phyloP scores from a whole-genome alignment of 148 eudicot species.

The Spergularia bocconei region DNA sequence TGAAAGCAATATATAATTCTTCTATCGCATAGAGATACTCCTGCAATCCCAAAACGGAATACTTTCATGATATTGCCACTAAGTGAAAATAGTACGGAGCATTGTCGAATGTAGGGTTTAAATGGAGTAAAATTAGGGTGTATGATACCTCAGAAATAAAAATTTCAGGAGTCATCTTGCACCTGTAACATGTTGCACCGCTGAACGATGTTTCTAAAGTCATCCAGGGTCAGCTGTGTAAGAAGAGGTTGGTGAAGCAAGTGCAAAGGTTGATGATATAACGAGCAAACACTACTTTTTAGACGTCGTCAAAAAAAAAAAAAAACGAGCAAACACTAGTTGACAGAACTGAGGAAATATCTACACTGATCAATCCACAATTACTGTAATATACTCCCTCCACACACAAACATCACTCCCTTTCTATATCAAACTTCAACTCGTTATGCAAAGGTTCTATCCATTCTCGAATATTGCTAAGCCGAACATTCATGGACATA shows the following conservation, averaged over 20 bases:
- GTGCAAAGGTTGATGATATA: too few relatives aligned
- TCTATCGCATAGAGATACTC: background rate
- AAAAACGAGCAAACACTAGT: too few relatives aligned
- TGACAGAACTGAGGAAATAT: background rate
- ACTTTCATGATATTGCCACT: background rate
- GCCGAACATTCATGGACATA: background rate
- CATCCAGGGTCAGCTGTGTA: slow-evolving; percentile 64
- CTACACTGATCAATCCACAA: background rate
- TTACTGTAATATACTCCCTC: background rate
- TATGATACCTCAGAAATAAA: slow-evolving; percentile 4
- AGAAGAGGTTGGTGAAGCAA: too few relatives aligned
- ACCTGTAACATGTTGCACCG: slow-evolving; percentile 61
- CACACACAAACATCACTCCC: background rate
- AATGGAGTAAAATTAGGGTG: background rate
- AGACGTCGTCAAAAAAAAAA: too few relatives aligned
- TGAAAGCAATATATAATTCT: background rate
- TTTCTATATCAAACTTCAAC: background rate
- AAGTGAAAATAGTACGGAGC: background rate
- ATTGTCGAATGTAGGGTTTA: background rate
- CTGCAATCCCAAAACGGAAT: background rate
- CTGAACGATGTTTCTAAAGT: slow-evolving; percentile 60
- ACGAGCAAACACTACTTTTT: too few relatives aligned
- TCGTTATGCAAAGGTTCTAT: background rate
- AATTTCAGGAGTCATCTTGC: slow-evolving; percentile 26
- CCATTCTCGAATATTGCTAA: background rate